phyloP scores from a whole-genome alignment of 768 basidiomycete species.

The Podaxis rugospora region DNA sequence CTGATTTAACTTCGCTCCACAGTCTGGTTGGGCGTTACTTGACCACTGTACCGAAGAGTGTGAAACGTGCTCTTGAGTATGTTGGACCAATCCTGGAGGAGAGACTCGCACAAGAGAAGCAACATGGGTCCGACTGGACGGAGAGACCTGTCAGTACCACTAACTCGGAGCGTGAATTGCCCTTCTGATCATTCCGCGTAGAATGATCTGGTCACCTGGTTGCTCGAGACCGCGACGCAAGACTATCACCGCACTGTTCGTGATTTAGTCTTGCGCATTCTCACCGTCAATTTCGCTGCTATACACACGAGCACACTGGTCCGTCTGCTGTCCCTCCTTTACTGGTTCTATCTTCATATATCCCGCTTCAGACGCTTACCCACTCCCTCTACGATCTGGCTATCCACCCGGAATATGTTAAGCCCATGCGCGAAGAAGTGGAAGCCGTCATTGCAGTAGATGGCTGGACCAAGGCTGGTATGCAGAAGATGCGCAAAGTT shows the following conservation, averaged over 20 bases:
- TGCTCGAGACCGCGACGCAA: conserved; percentile 21
- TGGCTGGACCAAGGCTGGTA: conserved; percentile 31
- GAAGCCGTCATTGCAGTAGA: conserved; percentile 27
- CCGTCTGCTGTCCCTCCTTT: neutral
- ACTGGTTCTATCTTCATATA: neutral
- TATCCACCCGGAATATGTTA: conserved; percentile 25
- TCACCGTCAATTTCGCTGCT: conserved; percentile 35
- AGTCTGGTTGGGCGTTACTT: conserved; percentile 12
- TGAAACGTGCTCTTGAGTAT: conserved; percentile 11
- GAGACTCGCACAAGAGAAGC: conserved; percentile 10
- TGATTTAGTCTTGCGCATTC: conserved; percentile 23
- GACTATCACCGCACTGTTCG: conserved; percentile 21
- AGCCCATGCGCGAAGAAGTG: conserved; percentile 38
- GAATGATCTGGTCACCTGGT: conserved; percentile 20
- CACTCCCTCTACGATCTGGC: conserved; percentile 33
- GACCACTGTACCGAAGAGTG: conserved; percentile 11
- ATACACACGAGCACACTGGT: conserved; percentile 40
- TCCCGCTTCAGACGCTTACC: conserved; percentile 26
- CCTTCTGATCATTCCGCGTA: neutral
- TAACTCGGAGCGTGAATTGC: neutral
- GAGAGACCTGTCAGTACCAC: conserved; percentile 6
- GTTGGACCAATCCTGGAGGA: conserved; percentile 15
- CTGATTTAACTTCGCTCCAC: neutral
- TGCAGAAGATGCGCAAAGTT: conserved; percentile 35
- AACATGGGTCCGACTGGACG: conserved; percentile 12